Conservation (phyloP, 768 basidiomycete genomes). For the Boletus vermiculosoides region DNA sequence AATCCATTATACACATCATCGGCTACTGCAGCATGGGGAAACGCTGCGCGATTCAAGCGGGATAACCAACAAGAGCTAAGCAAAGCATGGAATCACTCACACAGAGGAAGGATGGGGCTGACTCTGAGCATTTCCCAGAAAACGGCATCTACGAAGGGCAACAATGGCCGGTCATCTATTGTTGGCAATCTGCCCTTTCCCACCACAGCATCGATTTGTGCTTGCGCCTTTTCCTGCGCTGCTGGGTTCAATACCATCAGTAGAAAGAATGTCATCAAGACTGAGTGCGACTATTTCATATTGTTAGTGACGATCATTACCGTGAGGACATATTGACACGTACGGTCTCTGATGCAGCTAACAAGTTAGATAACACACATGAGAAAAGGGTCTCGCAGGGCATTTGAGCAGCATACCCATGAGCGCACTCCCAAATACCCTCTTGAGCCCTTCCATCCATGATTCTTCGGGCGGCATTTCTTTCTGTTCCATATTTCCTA, state of each 20-base stretch:
- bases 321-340: not conserved
- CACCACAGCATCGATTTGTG: slow-evolving; percentile 5
- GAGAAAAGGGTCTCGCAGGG: not conserved
- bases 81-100: not conserved
- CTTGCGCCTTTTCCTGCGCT: slow-evolving; percentile 1
- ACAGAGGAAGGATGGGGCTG: not conserved
- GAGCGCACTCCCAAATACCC: slow-evolving; percentile 1
- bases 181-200: slow-evolving; percentile 4
- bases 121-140: slow-evolving; percentile 3
- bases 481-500: not conserved
- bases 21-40: slow-evolving; percentile 32
- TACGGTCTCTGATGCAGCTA: slow-evolving; percentile 9
- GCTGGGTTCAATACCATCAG: slow-evolving; percentile 16
- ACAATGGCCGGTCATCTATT: slow-evolving; percentile 3
- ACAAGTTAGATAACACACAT: not conserved
- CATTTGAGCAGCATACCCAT: not conserved
- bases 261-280: slow-evolving; percentile 10
- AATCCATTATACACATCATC: slow-evolving; percentile 40
- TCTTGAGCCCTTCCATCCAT: not conserved
- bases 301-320: not conserved
- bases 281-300: not conserved
- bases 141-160: slow-evolving; percentile 11
- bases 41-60: slow-evolving; percentile 1
- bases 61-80: not conserved
- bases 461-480: not conserved